These are phyloP conservation scores for Nidula niveotomentosa DNA, from an alignment of 1,284 basidiomycete genomes.

Conservation along the genomic window DNA sequence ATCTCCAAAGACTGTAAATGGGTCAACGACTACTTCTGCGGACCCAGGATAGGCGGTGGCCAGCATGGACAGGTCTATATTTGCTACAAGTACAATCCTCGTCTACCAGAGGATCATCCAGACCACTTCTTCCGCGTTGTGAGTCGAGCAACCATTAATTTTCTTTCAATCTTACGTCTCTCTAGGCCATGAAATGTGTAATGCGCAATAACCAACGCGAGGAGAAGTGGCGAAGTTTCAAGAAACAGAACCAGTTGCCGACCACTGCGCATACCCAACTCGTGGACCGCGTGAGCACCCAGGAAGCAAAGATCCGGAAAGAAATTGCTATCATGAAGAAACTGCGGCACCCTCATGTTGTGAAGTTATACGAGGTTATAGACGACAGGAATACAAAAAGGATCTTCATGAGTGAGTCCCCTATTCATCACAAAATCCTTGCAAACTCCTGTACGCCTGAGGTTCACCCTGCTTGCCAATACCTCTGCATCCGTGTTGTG, in stretches of 20 bases:
- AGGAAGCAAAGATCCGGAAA: slow-evolving; percentile 79
- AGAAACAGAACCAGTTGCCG: slow-evolving; percentile 48
- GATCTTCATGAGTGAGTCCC: slow-evolving; percentile 86
- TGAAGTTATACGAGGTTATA: slow-evolving; percentile 92
- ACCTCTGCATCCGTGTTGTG: background rate
- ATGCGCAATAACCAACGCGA: slow-evolving; percentile 44
- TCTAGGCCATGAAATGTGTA: slow-evolving; percentile 84
- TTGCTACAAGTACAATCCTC: slow-evolving; percentile 54
- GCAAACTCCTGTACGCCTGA: background rate
- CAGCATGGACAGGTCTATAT: slow-evolving; percentile 83
- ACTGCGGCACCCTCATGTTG: slow-evolving; percentile 89
- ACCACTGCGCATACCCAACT: slow-evolving; percentile 48
- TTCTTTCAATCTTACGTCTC: background rate
- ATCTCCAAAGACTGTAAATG: slow-evolving; percentile 24
- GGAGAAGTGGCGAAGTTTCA: slow-evolving; percentile 60
- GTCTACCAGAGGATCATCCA: slow-evolving; percentile 19
- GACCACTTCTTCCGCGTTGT: slow-evolving; percentile 31
- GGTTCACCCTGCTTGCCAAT: background rate
- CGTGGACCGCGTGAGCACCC: slow-evolving; percentile 63
- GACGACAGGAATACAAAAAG: slow-evolving; percentile 90
- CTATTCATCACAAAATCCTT: slow-evolving; percentile 6
- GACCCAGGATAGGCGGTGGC: slow-evolving; percentile 70
- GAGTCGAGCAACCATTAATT: slow-evolving; percentile 18
- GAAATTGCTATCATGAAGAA: slow-evolving; percentile 99
- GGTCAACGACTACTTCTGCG: slow-evolving; percentile 81